phyloP scores from a whole-genome alignment of 768 basidiomycete genomes.

The Russula virescens region DNA sequence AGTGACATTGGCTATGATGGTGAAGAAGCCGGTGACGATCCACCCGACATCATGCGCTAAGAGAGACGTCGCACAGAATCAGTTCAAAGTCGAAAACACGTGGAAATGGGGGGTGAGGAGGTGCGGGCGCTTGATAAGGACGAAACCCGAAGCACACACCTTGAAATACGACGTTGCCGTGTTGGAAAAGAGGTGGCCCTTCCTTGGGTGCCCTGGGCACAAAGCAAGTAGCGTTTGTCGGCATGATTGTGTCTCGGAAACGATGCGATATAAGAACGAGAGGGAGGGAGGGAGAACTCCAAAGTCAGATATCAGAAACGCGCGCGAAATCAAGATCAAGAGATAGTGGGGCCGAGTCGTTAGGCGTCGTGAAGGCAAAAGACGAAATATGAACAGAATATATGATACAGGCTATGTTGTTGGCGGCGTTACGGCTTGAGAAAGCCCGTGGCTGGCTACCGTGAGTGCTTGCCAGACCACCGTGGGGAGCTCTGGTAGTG shows the following conservation, averaged over 20 bases:
- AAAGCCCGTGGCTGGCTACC: background rate
- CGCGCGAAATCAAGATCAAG: slow-evolving; percentile 2
- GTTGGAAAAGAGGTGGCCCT: slow-evolving; percentile 53
- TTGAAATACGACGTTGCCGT: slow-evolving; percentile 57
- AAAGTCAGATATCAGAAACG: background rate
- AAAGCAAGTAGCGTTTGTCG: slow-evolving; percentile 31
- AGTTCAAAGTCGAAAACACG: background rate
- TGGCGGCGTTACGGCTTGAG: background rate
- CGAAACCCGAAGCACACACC: slow-evolving; percentile 33
- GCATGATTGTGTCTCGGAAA: background rate
- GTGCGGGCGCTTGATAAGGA: background rate
- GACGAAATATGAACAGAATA: background rate
- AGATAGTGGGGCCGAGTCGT: slow-evolving; percentile 7
- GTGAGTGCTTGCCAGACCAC: background rate
- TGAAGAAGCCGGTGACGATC: slow-evolving; percentile 58
- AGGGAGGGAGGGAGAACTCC: background rate
- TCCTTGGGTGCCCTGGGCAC: slow-evolving; percentile 39
- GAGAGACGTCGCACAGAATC: background rate
- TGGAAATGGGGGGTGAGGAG: background rate
- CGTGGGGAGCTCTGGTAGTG: background rate
- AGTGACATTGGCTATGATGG: slow-evolving; percentile 46
- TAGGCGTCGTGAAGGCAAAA: background rate
- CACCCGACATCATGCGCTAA: slow-evolving; percentile 66
- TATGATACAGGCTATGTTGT: background rate
- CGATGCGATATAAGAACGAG: background rate